phyloP scores from a whole-genome alignment of 768 basidiomycete species.

The Tulasnella sp. region DNA sequence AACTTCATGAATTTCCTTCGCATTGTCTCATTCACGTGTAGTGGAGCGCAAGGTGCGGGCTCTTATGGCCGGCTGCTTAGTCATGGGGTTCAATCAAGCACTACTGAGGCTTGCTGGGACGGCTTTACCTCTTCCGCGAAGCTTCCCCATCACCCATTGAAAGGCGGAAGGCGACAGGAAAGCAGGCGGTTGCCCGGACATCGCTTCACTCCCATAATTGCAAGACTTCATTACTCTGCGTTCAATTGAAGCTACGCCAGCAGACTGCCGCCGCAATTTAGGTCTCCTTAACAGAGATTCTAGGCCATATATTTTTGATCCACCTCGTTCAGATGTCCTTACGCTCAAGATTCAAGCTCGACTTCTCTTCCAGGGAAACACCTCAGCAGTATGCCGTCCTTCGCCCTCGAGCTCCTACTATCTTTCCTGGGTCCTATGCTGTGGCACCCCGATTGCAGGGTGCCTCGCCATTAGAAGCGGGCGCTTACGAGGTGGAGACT shows the following conservation, averaged over 20 bases:
- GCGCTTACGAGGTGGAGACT: not conserved
- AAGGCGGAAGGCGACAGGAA: not conserved
- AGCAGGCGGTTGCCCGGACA: not conserved
- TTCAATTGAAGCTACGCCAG: not conserved
- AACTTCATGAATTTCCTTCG: not conserved
- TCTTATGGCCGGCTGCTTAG: not conserved
- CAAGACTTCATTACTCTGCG: not conserved
- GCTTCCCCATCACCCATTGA: not conserved
- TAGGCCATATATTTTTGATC: not conserved
- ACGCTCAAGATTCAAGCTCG: not conserved
- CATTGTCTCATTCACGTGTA: too few species aligned
- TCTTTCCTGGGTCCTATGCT: conserved; percentile 21
- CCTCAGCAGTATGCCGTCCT: not conserved
- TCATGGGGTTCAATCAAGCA: not conserved
- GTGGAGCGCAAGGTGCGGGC: too few species aligned
- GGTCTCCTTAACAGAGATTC: not conserved
- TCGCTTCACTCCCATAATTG: not conserved
- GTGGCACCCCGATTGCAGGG: not conserved
- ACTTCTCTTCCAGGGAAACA: not conserved
- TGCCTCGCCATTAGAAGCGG: not conserved
- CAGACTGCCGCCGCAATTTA: not conserved
- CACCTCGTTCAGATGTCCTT: not conserved
- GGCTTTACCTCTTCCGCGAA: not conserved
- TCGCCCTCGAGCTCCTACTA: not conserved
- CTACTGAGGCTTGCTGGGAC: not conserved